These are phyloP conservation scores for Ascoidea rubescens DNA, from an alignment of 805 yeast genomes.

Conservation along the genomic window DNA sequence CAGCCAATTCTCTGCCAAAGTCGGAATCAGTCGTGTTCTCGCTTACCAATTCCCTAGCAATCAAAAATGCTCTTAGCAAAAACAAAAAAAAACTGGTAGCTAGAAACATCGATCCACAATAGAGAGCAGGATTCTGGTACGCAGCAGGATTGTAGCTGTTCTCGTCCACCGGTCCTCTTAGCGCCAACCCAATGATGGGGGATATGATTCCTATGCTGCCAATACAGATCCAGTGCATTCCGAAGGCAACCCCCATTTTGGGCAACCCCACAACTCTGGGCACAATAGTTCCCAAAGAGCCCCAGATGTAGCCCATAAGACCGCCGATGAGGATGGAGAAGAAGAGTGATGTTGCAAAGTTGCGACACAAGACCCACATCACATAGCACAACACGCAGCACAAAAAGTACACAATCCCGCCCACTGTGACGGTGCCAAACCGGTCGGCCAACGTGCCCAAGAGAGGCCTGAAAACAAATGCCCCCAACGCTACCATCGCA, in stretches of 20 bases:
- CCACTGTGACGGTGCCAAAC: conserved; percentile 37
- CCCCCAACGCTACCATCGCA: conserved; percentile 50
- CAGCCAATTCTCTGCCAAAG: conserved; percentile 11
- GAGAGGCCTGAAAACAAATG: conserved; percentile 38
- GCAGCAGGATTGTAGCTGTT: not conserved
- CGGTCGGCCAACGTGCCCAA: conserved; percentile 37
- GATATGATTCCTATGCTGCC: conserved; percentile 39
- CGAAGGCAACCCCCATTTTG: conserved; percentile 34
- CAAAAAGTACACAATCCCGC: conserved; percentile 22
- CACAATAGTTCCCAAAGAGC: conserved; percentile 35
- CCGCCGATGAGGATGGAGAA: conserved; percentile 41
- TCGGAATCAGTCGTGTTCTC: conserved; percentile 17
- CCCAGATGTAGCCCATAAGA: conserved; percentile 49
- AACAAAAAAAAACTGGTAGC: conserved; percentile 28
- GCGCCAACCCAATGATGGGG: conserved; percentile 44
- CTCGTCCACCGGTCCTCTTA: conserved; percentile 18
- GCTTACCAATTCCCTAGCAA: conserved; percentile 30
- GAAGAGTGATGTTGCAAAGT: conserved; percentile 38
- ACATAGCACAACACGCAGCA: conserved; percentile 29
- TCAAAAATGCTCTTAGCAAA: conserved; percentile 39
- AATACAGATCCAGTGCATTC: conserved; percentile 38
- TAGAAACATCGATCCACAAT: conserved; percentile 42
- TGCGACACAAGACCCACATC: conserved; percentile 46
- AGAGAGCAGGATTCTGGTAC: conserved; percentile 37
- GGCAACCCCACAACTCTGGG: conserved; percentile 40